Evolutionary conservation across 192 early-diverging fungal species (phyloP), one percentile per base, ranked within the genome.

Genomic region (Podila clonocystis): DNA sequence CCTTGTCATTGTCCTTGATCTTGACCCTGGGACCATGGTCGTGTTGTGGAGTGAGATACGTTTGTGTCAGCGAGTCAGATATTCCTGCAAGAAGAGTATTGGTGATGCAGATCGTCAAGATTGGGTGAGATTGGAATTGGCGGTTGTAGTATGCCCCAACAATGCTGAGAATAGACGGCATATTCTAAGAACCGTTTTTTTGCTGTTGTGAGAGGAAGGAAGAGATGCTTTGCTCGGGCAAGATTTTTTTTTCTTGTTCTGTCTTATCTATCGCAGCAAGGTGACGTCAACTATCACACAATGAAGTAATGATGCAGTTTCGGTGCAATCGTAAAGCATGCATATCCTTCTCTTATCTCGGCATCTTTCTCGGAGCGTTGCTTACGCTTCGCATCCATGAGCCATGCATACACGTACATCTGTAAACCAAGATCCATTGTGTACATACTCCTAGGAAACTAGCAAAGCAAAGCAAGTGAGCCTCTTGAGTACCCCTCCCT

Each of bases 41-140:
- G 11, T 65, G 50, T 11, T 36, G 45, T 67, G 74, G 59, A 58
- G 80, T 22, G 68, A 82, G 30, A 58, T 67, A 48, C 9, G 79
- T 69, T 74, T 95, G 93, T 0, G 93, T 91, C 9, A 93, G 62
- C 9, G 88, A 63, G 71, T 95, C 93, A 30, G 89, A 88, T 4
- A 90, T 70, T 19, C 87, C 87, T 30, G 89, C 92, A 11, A 95
- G 74, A 9, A 85, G 63, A 8, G 87, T 91, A 74, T 95, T 95
- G 48, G 91, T 92, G 11, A 85, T 75, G 48, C 90, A 87, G 15
- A 95, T 76, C 0, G 93, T 95, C 33, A 90, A 49, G 45, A 91
- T 73, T 26, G 93, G 93, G 31, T 86, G 86, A 19, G 75, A 77
- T 24, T 88, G 80, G 49, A 86, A 90, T 24, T 75, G 73, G 26